These are phyloP conservation scores for Primulina tabacum DNA, from an alignment of 257 asterid species.

Conservation along the genomic window DNA sequence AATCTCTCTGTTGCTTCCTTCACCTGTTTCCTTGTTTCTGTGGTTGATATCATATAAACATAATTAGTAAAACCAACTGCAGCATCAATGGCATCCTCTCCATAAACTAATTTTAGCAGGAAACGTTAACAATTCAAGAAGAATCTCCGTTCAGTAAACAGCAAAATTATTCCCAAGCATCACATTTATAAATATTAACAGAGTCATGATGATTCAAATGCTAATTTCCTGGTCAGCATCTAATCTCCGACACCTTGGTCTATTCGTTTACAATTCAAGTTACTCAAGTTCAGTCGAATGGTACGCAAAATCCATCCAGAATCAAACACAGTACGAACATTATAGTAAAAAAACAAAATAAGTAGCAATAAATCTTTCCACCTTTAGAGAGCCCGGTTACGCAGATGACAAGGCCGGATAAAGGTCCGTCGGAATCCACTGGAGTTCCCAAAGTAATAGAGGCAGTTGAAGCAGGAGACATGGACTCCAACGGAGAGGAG, in stretches of 20 bases:
- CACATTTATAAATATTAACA: neutral
- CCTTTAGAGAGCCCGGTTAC: slow-evolving; percentile 98
- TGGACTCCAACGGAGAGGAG: slow-evolving; percentile 52
- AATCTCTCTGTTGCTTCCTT: slow-evolving; percentile 90
- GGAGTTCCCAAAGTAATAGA: slow-evolving; percentile 44
- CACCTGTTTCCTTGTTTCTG: slow-evolving; percentile 95
- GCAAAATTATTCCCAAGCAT: neutral
- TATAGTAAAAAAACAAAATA: neutral
- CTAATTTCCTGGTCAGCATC: neutral
- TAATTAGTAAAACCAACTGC: neutral
- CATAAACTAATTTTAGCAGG: neutral
- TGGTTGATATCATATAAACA: neutral
- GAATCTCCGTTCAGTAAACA: neutral
- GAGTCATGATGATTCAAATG: neutral
- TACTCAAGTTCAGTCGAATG: neutral
- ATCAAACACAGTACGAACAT: slow-evolving; percentile 14
- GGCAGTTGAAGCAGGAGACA: slow-evolving; percentile 52
- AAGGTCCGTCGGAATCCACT: slow-evolving; percentile 46
- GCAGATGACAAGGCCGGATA: slow-evolving; percentile 83
- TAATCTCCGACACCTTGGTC: neutral
- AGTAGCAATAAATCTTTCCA: slow-evolving; percentile 4
- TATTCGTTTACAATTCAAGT: neutral
- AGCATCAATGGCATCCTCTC: neutral
- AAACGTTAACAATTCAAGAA: neutral
- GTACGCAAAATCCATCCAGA: slow-evolving; percentile 16